These are phyloP conservation scores for Sequoiadendron giganteum DNA, from an alignment of 75 land plant genomes.

Conservation along the genomic window DNA sequence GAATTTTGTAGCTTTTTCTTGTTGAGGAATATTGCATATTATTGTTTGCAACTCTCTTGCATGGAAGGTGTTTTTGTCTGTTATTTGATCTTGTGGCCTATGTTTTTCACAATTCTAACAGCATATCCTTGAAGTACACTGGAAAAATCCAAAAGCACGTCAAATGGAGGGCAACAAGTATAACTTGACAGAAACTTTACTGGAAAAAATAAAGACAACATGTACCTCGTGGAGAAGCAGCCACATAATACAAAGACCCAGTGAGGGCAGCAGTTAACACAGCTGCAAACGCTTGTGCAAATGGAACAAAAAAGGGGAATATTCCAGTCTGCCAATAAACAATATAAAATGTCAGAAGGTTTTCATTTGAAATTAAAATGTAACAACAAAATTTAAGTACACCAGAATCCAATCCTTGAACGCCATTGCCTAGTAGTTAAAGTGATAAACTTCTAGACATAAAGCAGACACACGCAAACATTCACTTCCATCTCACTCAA, in stretches of 20 bases:
- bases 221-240: slow-evolving; percentile 75
- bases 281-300: slow-evolving; percentile 94
- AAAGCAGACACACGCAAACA: background rate
- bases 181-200: background rate
- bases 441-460: background rate
- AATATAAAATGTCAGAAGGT: background rate
- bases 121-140: background rate
- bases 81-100: too few relatives aligned
- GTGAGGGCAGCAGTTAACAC: slow-evolving; percentile 89
- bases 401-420: background rate
- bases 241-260: slow-evolving; percentile 82
- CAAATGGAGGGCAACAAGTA: background rate
- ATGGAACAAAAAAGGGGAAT: slow-evolving; percentile 85
- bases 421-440: background rate
- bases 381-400: background rate
- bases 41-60: too few relatives aligned
- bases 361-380: background rate
- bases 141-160: background rate
- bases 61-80: too few relatives aligned
- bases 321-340: slow-evolving; percentile 65
- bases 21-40: too few relatives aligned
- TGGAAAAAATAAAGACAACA: background rate
- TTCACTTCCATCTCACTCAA: background rate
- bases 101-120: too few relatives aligned
- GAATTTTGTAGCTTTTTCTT: too few relatives aligned